These are phyloP conservation scores for Hippophae tibetana DNA, from an alignment of 306 rosid genomes.

Conservation along the genomic window DNA sequence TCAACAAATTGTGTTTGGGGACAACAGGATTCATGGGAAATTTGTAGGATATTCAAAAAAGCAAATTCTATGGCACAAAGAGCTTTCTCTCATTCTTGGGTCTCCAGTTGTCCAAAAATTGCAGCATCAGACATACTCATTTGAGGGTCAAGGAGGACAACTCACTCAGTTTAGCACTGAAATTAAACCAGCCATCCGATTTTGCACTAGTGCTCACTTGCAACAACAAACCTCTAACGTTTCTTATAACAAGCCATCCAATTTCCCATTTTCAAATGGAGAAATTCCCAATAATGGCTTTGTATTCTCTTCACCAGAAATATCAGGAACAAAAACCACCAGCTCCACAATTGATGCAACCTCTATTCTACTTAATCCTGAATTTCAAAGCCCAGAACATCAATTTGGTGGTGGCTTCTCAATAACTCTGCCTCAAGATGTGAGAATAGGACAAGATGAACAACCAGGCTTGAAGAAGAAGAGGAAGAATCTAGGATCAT, in stretches of 20 bases:
- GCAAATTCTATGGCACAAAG: constrained; percentile 59
- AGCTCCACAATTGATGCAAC: constrained; percentile 26
- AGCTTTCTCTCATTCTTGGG: constrained; percentile 54
- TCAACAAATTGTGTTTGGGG: background rate
- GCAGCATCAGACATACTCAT: constrained; percentile 29
- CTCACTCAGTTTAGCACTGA: constrained; percentile 31
- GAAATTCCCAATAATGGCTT: constrained; percentile 20
- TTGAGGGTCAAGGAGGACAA: constrained; percentile 17
- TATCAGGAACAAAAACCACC: constrained; percentile 18
- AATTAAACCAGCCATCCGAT: constrained; percentile 24
- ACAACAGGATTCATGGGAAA: constrained; percentile 81
- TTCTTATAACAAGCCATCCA: constrained; percentile 16
- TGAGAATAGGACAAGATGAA: constrained; percentile 13
- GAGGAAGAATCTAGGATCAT: constrained; percentile 8
- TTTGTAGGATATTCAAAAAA: constrained; percentile 82
- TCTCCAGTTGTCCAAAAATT: constrained; percentile 35
- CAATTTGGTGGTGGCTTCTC: constrained; percentile 37
- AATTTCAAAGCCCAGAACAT: constrained; percentile 35
- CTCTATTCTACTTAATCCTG: constrained; percentile 30
- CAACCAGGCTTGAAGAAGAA: constrained; percentile 18
- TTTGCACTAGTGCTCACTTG: constrained; percentile 24
- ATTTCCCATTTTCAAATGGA: constrained; percentile 24
- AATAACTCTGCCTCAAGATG: constrained; percentile 28
- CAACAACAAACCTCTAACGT: constrained; percentile 19
- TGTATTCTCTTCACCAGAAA: constrained; percentile 12